Base-by-base conservation (phyloP, 768 basidiomycete genomes). In the Rhodocollybia butyracea region DNA sequence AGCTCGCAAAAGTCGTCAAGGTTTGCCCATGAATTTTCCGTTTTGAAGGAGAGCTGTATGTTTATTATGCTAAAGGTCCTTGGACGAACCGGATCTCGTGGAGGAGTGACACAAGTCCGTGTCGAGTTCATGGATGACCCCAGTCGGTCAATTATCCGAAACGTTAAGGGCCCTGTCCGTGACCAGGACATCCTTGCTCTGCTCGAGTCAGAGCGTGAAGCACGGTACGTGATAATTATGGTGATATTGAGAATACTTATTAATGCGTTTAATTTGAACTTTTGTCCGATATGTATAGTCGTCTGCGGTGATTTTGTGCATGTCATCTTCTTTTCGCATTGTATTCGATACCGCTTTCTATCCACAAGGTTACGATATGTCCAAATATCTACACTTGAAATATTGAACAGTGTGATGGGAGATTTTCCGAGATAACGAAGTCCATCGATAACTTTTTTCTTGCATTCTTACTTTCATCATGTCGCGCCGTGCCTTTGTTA, bases 41-140 rank as follows among this genome's bases (percentile, higher is more conserved):
- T 7, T 46, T 7, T 12, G 31, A 39, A 27, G 19, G 32, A 26
- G 26, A 29, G 10, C n/a, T 21, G 6, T 8, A 24, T 48, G 31
- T 31, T 54, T 56, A 27, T 52, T 60, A 27, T 38, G 19, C 24
- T 63, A 61, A 61, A 97, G 94, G 93, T 98, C 72, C 88, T 98
- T 67, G 97, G 97, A 68, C 88, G 97, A 67, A 99, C 97, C 88
- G 67, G 84, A 85, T 59, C 71, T 89, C 6, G 80, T 87, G 27
- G 90, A 89, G 63, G 84, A 86, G 62, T 85, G 86, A 62, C 79
- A 80, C 53, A 86, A 83, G 95, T 98, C 75, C 93, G 96, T 63
- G 97, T 99, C 63, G 97, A 98, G 71, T 97, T 99, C 80, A 88
- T 98, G 89, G 96, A 98, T 72, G 95, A 98, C 72, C 85, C 91